Evolutionary conservation across 1,284 basidiomycete species (phyloP).

Genomic region (Moniliophthora roreri): DNA sequence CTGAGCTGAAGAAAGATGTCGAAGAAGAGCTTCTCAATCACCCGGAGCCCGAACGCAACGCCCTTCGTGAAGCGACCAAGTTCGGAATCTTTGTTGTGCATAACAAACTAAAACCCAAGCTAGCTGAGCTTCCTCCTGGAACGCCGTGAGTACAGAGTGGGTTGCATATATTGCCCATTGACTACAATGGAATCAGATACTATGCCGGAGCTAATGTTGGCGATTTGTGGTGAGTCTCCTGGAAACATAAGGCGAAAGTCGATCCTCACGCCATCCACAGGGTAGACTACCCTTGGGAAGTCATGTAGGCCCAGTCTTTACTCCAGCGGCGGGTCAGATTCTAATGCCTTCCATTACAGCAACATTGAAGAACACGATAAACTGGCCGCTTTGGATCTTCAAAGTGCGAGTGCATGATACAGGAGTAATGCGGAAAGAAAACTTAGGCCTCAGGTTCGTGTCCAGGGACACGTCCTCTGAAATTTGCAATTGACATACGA

Average conservation of each 20-base stretch:
- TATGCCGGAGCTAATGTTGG: slow-evolving; percentile 66
- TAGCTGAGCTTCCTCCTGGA: slow-evolving; percentile 66
- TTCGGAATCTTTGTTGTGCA: slow-evolving; percentile 94
- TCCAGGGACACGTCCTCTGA: no score
- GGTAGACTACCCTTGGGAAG: slow-evolving; percentile 87
- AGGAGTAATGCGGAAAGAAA: neutral
- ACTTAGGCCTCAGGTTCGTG: neutral
- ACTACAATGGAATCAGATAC: slow-evolving; percentile 45
- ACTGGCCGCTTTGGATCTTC: slow-evolving; percentile 41
- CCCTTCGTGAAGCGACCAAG: slow-evolving; percentile 63
- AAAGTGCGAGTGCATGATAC: neutral
- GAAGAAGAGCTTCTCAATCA: slow-evolving; percentile 66
- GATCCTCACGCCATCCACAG: slow-evolving; percentile 33
- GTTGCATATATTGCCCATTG: slow-evolving; percentile 1
- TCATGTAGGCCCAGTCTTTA: slow-evolving; percentile 46
- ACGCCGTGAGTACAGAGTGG: slow-evolving; percentile 51
- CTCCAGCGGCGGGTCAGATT: slow-evolving; percentile 1
- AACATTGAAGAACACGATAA: slow-evolving; percentile 80
- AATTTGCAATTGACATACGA: no score
- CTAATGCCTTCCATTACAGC: slow-evolving; percentile 34
- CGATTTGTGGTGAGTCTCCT: slow-evolving; percentile 54
- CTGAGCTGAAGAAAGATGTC: slow-evolving; percentile 86
- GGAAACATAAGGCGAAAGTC: slow-evolving; percentile 9
- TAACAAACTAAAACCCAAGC: slow-evolving; percentile 89
- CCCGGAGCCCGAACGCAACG: slow-evolving; percentile 70